Base-by-base conservation (phyloP, 352 stramenopile genomes). In the Paralagenidium karlingii region DNA sequence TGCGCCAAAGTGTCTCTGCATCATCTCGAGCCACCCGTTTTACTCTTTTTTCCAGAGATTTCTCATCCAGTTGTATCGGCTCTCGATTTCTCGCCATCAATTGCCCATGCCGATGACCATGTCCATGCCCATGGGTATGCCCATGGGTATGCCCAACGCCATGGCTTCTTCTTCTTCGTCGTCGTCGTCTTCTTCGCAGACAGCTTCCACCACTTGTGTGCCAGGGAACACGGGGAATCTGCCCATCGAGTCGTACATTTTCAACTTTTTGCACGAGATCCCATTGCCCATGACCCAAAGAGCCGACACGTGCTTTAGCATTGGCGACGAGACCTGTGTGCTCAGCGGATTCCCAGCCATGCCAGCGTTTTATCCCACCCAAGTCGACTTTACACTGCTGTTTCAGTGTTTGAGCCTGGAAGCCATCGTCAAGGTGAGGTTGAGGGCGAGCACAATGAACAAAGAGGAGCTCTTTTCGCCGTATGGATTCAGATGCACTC, bases 241-340 rank as follows among this genome's bases (percentile, higher is more conserved):
- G 51, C 94, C 94, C 0, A 84, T 98, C 28, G 94, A 99, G 55
- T 59, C 91, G 27, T 98, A 98, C 53, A 95, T 99, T 42, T 63
- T 77, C 11, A 98, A 98, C 51, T 97, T 98, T 57, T 85, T 96
- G 37, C 67, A 63, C 30, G 94, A 99, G 65, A 91, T 98, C 22
- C 94, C 95, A 11, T 60, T 98, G 25, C 95, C 95, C 5, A 92
- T 94, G 5, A 90, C 67, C 5, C 70, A 74, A 5, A 69, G 90
- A 47, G 83, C 96, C 21, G 68, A 95, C 64, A 87, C 97, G 1
- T 68, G 93, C 43, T 77, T 94, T 40, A 73, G 77, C 3, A 52
- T 94, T 8, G 58, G 87, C 38, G 77, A 96, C 54, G 56, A 74
- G n/a, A 90, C 80, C 33, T 34, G 94, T 20, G 63, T 77, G 22